phyloP scores from a whole-genome alignment of 1,284 basidiomycete species.

The Melampsora abietis-canadensis region DNA sequence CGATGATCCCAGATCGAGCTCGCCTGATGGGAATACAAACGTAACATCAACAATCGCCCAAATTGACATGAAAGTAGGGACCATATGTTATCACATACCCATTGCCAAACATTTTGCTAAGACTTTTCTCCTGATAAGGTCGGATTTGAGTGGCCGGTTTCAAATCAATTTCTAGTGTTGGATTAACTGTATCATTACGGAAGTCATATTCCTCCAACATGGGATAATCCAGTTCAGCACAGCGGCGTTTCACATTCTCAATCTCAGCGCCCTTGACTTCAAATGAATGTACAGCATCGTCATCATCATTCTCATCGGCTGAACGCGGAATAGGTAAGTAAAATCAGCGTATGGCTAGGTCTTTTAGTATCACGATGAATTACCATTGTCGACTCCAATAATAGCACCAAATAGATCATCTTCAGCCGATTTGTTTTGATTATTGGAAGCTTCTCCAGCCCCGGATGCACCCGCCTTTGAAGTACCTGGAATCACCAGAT shows the following conservation, averaged over 20 bases:
- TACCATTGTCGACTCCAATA: constrained; percentile 82
- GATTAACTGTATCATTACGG: constrained; percentile 86
- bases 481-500: constrained; percentile 76
- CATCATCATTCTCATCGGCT: constrained; percentile 89
- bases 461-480: constrained; percentile 25
- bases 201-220: constrained; percentile 98
- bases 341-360: background rate
- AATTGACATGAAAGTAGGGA: background rate
- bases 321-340: constrained; percentile 10
- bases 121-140: constrained; percentile 92
- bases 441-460: constrained; percentile 21
- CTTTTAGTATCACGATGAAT: constrained; percentile 48
- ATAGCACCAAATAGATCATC: constrained; percentile 78
- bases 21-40: constrained; percentile 60
- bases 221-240: constrained; percentile 89
- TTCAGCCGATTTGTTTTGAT: constrained; percentile 57
- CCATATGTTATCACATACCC: constrained; percentile 60
- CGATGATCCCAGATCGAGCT: constrained; percentile 95
- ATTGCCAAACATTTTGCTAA: constrained; percentile 98
- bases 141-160: constrained; percentile 93
- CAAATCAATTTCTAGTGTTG: constrained; percentile 91
- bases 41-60: constrained; percentile 6
- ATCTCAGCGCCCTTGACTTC: constrained; percentile 87
- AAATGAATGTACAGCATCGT: constrained; percentile 91
- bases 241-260: constrained; percentile 61